phyloP scores from a whole-genome alignment of 139 green algal species.

The Chlamydomonas sp. region DNA sequence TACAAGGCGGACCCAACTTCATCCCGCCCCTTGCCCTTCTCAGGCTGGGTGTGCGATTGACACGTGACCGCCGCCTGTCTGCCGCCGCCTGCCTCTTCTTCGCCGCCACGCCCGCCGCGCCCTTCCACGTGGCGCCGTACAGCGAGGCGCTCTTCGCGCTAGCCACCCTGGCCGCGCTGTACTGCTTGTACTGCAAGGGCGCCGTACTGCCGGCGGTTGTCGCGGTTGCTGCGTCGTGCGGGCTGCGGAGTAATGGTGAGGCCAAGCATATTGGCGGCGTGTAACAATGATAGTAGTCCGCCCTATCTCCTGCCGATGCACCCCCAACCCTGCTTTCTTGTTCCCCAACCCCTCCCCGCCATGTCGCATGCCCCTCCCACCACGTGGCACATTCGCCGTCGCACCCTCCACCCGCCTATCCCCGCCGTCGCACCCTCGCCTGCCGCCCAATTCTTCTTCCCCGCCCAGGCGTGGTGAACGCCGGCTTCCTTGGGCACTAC shows the following conservation, averaged over 20 bases:
- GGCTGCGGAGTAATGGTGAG: conserved; percentile 35
- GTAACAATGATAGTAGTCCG: neutral
- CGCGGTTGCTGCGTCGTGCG: conserved; percentile 28
- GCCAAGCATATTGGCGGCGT: neutral
- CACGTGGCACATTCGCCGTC: neutral
- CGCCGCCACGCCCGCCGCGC: conserved; percentile 78
- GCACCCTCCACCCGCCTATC: neutral
- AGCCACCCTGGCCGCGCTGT: conserved; percentile 69
- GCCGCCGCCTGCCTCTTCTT: conserved; percentile 74
- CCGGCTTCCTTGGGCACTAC: conserved; percentile 59
- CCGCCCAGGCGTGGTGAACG: conserved; percentile 60
- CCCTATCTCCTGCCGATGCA: too few species aligned
- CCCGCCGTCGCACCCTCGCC: neutral
- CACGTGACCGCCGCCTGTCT: conserved; percentile 56
- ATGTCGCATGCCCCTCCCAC: too few species aligned
- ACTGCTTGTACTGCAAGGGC: conserved; percentile 56
- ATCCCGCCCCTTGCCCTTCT: too few species aligned
- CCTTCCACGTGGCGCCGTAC: conserved; percentile 88
- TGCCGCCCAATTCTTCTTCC: neutral
- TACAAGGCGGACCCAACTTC: too few species aligned
- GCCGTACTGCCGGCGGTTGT: neutral
- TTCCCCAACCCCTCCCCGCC: too few species aligned
- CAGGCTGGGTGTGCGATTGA: conserved; percentile 56
- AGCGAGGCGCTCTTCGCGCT: conserved; percentile 84
- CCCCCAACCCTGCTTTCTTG: too few species aligned